Evolutionary conservation across 2,329 filamentous ascomycete genomes (phyloP), one percentile per base, ranked within the genome.

Genomic region (Xylaria digitata): DNA sequence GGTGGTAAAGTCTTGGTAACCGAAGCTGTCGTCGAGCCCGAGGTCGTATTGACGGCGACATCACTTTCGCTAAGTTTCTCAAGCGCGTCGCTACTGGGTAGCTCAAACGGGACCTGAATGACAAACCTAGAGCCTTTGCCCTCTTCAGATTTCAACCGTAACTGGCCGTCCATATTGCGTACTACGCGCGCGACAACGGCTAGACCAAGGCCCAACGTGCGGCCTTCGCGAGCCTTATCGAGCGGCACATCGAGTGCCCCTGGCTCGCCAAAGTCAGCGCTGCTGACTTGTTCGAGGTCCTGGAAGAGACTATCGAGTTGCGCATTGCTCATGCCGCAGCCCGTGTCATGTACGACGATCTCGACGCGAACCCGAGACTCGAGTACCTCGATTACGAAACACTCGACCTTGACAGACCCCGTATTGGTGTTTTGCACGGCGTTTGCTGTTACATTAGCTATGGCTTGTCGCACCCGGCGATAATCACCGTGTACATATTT

Each of bases 151-250:
- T 94, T 95, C 1, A 97, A 81, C 1, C 93, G 88, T 34, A 97
- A 79, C 74, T 97, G 94, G 0, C 94, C 94, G 65, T 95, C 90
- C 92, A 97, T 96, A 74, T 94, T 97, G n/a, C 90, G 87, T 37
- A 97, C 85, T 42, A 93, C 92, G 43, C 94, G 88, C 17, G 92
- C 92, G n/a, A 97, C 94, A 13, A 96, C 85, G 0, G 94, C 94
- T n/a, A 97, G 84, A 0, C 94, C 94, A 9, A 97, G 85, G 0
- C 94, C 94, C 0, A 97, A 79, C 0, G 89, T 89, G 55, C 81
- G 79, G 19, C 77, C 68, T 21, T 81, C 71, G 46, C 67, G 68
- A 15, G 76, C 63, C 59, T 78, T 74, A 2, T 77, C 74, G 19
- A 75, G 64, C 46, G 78, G n/a, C 53, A 75, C 72, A 0, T 76